These are phyloP conservation scores for Leptographium lundbergii DNA, from an alignment of 2,329 filamentous ascomycete genomes.

Conservation along the genomic window DNA sequence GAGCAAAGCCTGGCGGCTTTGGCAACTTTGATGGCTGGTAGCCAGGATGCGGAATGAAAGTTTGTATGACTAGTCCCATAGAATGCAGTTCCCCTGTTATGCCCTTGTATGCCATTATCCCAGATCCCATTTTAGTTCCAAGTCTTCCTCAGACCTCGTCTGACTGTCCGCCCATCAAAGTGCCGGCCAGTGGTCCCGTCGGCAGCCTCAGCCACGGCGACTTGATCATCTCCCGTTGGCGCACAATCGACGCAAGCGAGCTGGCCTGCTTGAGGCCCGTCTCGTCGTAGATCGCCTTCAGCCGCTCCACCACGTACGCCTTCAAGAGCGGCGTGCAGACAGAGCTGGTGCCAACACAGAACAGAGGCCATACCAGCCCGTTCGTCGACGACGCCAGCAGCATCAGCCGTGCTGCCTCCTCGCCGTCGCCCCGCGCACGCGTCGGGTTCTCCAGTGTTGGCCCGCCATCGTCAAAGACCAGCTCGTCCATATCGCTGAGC, in stretches of 20 bases:
- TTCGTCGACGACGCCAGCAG: slow-evolving; percentile 34
- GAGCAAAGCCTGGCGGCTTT: slow-evolving; percentile 67
- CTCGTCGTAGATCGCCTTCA: slow-evolving; percentile 31
- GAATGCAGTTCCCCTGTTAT: not conserved
- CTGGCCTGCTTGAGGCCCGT: slow-evolving; percentile 32
- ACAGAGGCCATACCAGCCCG: slow-evolving; percentile 37
- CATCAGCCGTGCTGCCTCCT: slow-evolving; percentile 32
- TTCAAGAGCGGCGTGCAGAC: slow-evolving; percentile 28
- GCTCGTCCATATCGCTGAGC: not conserved
- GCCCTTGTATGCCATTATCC: no score
- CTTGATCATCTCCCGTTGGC: slow-evolving; percentile 19
- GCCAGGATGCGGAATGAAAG: no score
- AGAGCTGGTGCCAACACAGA: slow-evolving; percentile 34
- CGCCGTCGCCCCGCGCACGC: slow-evolving; percentile 20
- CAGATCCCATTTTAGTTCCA: not conserved
- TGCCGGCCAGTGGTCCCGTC: not conserved
- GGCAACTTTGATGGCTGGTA: slow-evolving; percentile 93
- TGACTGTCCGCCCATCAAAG: not conserved
- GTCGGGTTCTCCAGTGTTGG: slow-evolving; percentile 29
- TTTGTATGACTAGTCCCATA: not conserved
- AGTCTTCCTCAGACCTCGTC: not conserved
- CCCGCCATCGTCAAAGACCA: slow-evolving; percentile 14
- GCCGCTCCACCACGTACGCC: slow-evolving; percentile 30
- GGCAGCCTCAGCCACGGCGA: slow-evolving; percentile 9
- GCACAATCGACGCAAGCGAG: slow-evolving; percentile 28